Evolutionary conservation across 2,329 filamentous ascomycete genomes (phyloP).

Genomic region (Ophiostoma sp.): DNA sequence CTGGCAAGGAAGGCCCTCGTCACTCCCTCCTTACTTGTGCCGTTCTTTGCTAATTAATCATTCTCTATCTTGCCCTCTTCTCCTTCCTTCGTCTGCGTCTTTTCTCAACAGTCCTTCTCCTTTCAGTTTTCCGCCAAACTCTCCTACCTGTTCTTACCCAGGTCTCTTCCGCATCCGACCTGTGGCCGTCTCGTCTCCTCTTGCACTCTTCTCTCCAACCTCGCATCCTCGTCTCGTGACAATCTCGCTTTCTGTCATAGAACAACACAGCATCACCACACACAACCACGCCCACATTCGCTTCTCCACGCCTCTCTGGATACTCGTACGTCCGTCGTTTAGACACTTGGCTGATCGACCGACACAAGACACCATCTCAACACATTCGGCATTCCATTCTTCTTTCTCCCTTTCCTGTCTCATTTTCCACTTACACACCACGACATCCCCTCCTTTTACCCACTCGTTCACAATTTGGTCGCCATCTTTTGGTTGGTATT

Average conservation of each 20-base stretch:
- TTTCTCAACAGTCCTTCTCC: neutral
- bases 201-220: neutral
- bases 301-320: neutral
- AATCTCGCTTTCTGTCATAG: neutral
- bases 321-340: neutral
- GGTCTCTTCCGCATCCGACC: neutral
- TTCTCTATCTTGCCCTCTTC: neutral
- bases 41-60: neutral
- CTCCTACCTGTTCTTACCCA: neutral
- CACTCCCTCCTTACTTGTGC: neutral
- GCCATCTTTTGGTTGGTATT: neutral
- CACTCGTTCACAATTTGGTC: constrained; percentile 16
- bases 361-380: constrained; percentile 5
- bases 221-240: neutral
- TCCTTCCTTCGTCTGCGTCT: neutral
- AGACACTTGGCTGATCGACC: neutral
- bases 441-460: neutral
- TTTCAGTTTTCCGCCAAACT: neutral
- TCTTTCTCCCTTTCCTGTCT: constrained; percentile 10
- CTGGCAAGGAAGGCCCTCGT: neutral
- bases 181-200: neutral
- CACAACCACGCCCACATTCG: neutral
- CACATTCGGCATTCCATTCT: neutral
- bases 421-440: constrained; percentile 3
- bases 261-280: neutral